Evolutionary conservation across 129 eudicot species (phyloP).

Genomic region (Calendula officinalis): DNA sequence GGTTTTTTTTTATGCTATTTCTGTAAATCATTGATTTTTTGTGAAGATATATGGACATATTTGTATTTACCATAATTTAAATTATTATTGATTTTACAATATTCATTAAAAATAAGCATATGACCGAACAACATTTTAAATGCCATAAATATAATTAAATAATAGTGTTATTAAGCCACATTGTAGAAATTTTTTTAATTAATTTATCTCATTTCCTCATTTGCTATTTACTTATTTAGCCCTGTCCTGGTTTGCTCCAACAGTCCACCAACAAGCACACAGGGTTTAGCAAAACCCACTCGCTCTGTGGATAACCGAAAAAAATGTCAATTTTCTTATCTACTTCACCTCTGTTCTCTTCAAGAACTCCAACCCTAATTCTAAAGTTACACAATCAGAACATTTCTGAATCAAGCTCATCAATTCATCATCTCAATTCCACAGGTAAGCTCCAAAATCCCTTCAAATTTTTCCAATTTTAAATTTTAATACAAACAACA

Average conservation of each 20-base stretch:
- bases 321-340: slow-evolving; percentile 59
- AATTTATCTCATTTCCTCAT: too few relatives aligned
- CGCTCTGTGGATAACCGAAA: background rate
- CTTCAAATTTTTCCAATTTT: slow-evolving; percentile 14
- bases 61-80: too few relatives aligned
- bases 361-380: slow-evolving; percentile 28
- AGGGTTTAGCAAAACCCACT: slow-evolving; percentile 25
- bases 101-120: too few relatives aligned
- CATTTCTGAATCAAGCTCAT: slow-evolving; percentile 6
- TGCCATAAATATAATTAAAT: too few relatives aligned
- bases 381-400: slow-evolving; percentile 29
- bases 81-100: too few relatives aligned
- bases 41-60: background rate
- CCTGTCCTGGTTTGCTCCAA: too few relatives aligned
- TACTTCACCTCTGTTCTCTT: slow-evolving; percentile 35
- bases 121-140: too few relatives aligned
- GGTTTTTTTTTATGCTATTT: background rate
- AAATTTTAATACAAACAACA: slow-evolving; percentile 16
- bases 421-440: slow-evolving; percentile 25
- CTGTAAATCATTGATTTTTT: slow-evolving; percentile 32
- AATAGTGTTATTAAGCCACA: too few relatives aligned
- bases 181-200: too few relatives aligned
- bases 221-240: too few relatives aligned
- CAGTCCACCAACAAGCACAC: too few relatives aligned
- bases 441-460: slow-evolving; percentile 35